Conservation (phyloP, 2,329 filamentous ascomycete species). For the Epichloe sp. region DNA sequence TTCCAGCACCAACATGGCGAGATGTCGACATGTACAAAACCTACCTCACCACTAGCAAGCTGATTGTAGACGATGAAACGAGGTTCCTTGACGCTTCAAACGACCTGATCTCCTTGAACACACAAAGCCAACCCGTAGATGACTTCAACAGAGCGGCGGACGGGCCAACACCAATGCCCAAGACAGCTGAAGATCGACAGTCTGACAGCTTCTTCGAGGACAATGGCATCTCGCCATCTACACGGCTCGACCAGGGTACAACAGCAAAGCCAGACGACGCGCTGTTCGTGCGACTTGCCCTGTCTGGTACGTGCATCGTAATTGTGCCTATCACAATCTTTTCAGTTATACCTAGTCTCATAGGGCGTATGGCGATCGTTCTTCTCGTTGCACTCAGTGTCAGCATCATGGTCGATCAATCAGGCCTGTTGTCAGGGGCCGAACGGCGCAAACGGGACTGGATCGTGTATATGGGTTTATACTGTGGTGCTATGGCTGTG, state of each 20-base stretch:
- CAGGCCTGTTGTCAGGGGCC: constrained; percentile 10
- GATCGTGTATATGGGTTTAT: constrained; percentile 18
- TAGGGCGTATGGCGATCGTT: constrained; percentile 44
- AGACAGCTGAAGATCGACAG: constrained; percentile 2
- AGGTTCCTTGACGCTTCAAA: constrained; percentile 42
- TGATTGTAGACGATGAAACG: constrained; percentile 46
- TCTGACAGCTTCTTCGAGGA: constrained; percentile 4
- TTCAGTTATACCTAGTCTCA: constrained; percentile 40
- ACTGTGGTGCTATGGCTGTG: constrained; percentile 24
- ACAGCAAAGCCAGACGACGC: background rate
- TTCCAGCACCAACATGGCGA: constrained; percentile 32
- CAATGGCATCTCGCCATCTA: constrained; percentile 2
- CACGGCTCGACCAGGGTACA: background rate
- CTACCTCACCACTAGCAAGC: constrained; percentile 41
- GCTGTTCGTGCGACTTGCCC: constrained; percentile 1
- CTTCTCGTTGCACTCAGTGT: constrained; percentile 36
- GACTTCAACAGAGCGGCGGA: constrained; percentile 9
- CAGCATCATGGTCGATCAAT: constrained; percentile 16
- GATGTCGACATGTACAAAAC: constrained; percentile 35
- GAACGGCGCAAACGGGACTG: constrained; percentile 10
- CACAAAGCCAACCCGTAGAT: constrained; percentile 3
- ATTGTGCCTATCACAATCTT: constrained; percentile 47
- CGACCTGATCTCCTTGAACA: constrained; percentile 36
- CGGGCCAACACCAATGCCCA: constrained; percentile 13
- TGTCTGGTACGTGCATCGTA: constrained; percentile 19